Base-by-base conservation (phyloP, 306 rosid species). In the Cyamopsis tetragonoloba region DNA sequence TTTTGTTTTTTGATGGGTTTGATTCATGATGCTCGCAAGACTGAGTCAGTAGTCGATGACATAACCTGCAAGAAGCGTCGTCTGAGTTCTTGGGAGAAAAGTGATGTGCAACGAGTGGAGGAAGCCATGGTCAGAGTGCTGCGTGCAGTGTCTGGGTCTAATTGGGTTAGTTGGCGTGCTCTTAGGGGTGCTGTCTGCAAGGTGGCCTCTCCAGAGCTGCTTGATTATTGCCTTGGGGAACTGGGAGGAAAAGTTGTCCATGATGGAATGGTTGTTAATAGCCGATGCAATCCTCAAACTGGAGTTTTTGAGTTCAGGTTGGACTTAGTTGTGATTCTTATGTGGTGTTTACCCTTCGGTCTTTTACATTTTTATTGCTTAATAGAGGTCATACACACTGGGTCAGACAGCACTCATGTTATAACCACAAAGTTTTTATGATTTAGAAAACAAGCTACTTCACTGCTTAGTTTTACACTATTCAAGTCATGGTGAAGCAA, bases 161-260 rank as follows among this genome's bases (percentile, higher is more conserved):
- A 81, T 73, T 90, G 99, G 99, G 99, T 86, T 27, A 86, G 77
- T 56, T 54, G 79, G 61, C 97, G 92, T 23, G 66, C 92, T 62
- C 96, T 93, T 20, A 85, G 86, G 73, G 91, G 96, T 62, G 99
- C 95, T 28, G 88, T 88, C 68, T 88, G 74, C 72, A 93, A 88
- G 86, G 87, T 77, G 62, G 97, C 67, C 32, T 71, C 96, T 47
- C 83, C 88, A 4, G 95, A 86, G 73, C 87, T 93, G 27, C 86
- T 93, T 62, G 96, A 90, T 80, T 84, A 81, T 74, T 84, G 96
- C 77, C 93, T 88, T 43, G 84, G 80, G 39, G 84, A 88, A 65
- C 84, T 93, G 66, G 96, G 89, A 63, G 98, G 98, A 42, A 93
- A 86, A 80, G 58, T 79, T 19, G 79, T 83, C 7, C 68, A 74